Evolutionary conservation across 2,329 filamentous ascomycete genomes (phyloP), one percentile per base, ranked within the genome.

Genomic region (Xylaria sp.): DNA sequence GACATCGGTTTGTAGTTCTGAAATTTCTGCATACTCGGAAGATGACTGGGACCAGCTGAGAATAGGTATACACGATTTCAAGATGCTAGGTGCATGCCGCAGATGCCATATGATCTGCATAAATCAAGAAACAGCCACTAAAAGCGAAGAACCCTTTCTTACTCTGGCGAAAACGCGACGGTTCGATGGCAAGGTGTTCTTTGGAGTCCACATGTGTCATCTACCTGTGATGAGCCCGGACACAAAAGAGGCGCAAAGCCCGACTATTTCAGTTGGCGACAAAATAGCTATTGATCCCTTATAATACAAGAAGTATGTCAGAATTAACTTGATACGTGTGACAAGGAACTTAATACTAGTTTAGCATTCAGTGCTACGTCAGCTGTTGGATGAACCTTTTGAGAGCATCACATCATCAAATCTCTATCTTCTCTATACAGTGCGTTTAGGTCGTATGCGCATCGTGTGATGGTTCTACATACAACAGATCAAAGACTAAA

Each of bases 71-170:
- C 85, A 90, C 68, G 80, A 81, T 10, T 92, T 93, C 75, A 85
- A 91, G 70, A 88, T 97, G 76, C 82, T 98, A 4, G 95, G 94
- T 0, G 88, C 92, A 2, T 99, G 96, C 76, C 88, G 94, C 69
- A 85, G 96, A 68, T 99, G 96, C 75, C 94, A 97, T 79, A 98
- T 99, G 94, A 91, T 99, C 10, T 98, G 95, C 78, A 89, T 98
- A 55, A 91, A 99, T 76, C 96, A 98, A 79, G 84, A 89, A 56
- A 97, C 91, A 13, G 94, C 90, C 0, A 86, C 89, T 71, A 92
- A 90, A 78, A 89, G 90, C 72, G 89, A 94, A 71, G 96, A 98
- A 79, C 96, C 96, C 0, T 97, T 96, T 77, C 88, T 92, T 3
- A 98, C 94, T 0, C 82, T 99, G 68, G 91, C 92, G 1, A 97